Percentiles rank a stretch among this genome's conserved stretches.
Evolutionary conservation across 768 basidiomycete species (phyloP).

Genomic region (Rhodotorula graminis): DNA sequence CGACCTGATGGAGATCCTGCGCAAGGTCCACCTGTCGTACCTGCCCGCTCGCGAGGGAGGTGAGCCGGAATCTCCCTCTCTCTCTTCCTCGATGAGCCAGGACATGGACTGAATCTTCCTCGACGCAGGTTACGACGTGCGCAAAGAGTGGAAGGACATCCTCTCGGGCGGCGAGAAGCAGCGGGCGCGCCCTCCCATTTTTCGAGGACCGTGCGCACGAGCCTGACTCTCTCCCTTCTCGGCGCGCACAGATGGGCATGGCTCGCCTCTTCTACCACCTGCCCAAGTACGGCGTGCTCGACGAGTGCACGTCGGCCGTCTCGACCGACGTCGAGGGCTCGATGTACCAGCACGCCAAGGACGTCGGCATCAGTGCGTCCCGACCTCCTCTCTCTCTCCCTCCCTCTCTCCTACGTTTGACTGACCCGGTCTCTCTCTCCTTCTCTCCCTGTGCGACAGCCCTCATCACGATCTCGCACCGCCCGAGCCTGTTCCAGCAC

Average conservation of each 20-base stretch:
- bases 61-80: neutral
- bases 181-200: conserved; percentile 53
- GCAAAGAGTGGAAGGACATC: conserved; percentile 95
- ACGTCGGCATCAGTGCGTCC: conserved; percentile 63
- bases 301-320: conserved; percentile 93
- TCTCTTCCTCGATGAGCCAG: rapidly evolving
- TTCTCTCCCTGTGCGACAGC: conserved; percentile 44
- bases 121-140: conserved; percentile 54
- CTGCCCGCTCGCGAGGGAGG: conserved; percentile 83
- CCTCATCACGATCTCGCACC: conserved; percentile 83
- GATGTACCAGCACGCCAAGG: conserved; percentile 91
- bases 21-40: conserved; percentile 77
- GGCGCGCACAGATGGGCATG: conserved; percentile 67
- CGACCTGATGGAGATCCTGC: conserved; percentile 70
- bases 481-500: conserved; percentile 80
- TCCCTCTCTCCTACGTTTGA: too few species aligned
- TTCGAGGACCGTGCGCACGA: neutral
- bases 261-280: conserved; percentile 86
- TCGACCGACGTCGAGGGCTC: conserved; percentile 91
- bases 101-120: conserved; percentile 38
- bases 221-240: neutral
- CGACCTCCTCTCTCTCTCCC: neutral
- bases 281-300: conserved; percentile 76
- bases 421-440: neutral
- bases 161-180: conserved; percentile 90